Evolutionary conservation across 208 protist genomes (phyloP).

Genomic region (Acanthamoeba triangularis): DNA sequence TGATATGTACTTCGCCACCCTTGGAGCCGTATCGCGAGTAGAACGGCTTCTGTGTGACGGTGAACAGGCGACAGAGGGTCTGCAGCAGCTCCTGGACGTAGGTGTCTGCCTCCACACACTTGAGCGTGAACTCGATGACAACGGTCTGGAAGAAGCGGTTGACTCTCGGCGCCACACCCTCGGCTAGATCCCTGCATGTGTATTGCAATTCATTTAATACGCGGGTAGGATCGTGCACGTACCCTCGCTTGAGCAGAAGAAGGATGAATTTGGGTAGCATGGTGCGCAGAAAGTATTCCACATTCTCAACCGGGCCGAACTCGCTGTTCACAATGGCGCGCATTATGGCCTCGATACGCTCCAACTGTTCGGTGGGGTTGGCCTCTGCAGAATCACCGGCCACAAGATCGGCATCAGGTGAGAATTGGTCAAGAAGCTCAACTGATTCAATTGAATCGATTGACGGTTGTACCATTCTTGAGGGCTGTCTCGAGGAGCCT

Average conservation of each 20-base stretch:
- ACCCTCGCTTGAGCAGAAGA: constrained; percentile 42
- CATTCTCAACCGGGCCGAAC: constrained; percentile 40
- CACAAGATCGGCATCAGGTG: not conserved
- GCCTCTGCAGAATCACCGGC: not conserved
- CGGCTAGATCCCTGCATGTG: not conserved
- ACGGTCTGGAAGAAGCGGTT: constrained; percentile 34
- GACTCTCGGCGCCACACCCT: constrained; percentile 6
- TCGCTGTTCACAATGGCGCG: not conserved
- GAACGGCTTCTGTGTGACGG: constrained; percentile 48
- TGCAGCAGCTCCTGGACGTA: constrained; percentile 29
- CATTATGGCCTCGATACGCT: constrained; percentile 22
- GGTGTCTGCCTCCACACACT: constrained; percentile 24
- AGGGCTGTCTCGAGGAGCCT: not conserved
- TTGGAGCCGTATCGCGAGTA: constrained; percentile 29
- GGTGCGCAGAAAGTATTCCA: constrained; percentile 5
- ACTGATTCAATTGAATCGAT: not conserved
- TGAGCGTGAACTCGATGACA: not conserved
- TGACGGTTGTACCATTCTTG: constrained; percentile 11
- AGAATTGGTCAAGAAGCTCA: not conserved
- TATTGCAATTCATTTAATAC: not conserved
- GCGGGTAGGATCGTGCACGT: not conserved
- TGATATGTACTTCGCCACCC: not conserved
- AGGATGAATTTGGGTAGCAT: constrained; percentile 52
- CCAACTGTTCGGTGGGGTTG: constrained; percentile 11
- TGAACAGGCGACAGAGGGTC: constrained; percentile 29